Base-by-base conservation (phyloP, 139 green algal species). In the Micromonas pusilla region DNA sequence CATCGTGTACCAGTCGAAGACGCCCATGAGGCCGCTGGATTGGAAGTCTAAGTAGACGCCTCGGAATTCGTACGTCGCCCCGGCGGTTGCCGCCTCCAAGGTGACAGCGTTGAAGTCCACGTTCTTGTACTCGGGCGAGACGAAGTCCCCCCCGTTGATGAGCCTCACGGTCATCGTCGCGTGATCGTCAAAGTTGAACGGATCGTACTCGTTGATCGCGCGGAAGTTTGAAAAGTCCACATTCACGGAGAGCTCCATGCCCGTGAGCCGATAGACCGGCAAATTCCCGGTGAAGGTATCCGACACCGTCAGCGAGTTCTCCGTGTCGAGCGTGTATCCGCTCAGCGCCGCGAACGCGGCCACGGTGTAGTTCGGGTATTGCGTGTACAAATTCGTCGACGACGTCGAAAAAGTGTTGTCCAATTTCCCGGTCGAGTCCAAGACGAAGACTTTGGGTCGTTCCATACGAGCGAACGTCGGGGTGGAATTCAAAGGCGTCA, bases 151-250 rank as follows among this genome's bases (percentile, higher is more conserved):
- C 36, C 38, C 30, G 30, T 36, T 75, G 37, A 16, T 75, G 19
- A 32, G 25, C 30, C 28, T 30, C 25, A 75, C 37, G 25, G 21
- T 63, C 9, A 75, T 62, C 5, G 21, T 23, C 20, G 68, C 68
- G 5, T n/a, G 37, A 31, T 21, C 5, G 3, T 5, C 28, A 33
- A 63, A 75, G 53, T 75, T 36, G 53, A 75, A 75, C 23, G 68
- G 68, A 34, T 65, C 28, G 0, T 62, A 63, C n/a, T 62, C 5
- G 23, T n/a, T 38, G 34, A 75, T 75, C 19, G 68, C 34, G 1
- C 68, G 36, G 38, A 75, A 75, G 53, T 75, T 75, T 23, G 34
- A 62, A 32, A 75, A 75, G 25, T 34, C 62, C 21, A 60, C 60
- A 20, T 75, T 36, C 52, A 75, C 38, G 36, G 34, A 38, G 26